phyloP scores from a whole-genome alignment of 805 yeast species.

The Ogataea paraovalis region DNA sequence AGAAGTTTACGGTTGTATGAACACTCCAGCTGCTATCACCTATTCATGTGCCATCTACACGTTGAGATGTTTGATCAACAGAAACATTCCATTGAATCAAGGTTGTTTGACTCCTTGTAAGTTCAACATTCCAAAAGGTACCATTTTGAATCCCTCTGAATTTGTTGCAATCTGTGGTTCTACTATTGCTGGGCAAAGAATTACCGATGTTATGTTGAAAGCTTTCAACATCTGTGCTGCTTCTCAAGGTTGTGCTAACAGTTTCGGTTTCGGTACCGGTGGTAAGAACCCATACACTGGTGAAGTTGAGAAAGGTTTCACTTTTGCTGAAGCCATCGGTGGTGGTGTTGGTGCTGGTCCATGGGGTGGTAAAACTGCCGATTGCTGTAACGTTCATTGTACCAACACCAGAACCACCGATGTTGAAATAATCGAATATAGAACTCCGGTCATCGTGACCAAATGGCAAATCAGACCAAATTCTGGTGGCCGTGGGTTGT shows the following conservation, averaged over 20 bases:
- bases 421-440: slow-evolving; percentile 47
- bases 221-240: slow-evolving; percentile 56
- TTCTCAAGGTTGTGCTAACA: slow-evolving; percentile 56
- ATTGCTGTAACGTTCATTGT: slow-evolving; percentile 49
- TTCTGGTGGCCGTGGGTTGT: slow-evolving; percentile 47
- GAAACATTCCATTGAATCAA: slow-evolving; percentile 52
- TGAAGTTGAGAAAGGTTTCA: slow-evolving; percentile 43
- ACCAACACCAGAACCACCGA: slow-evolving; percentile 55
- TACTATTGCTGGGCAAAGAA: slow-evolving; percentile 54
- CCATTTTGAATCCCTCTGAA: slow-evolving; percentile 37
- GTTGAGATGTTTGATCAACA: slow-evolving; percentile 45
- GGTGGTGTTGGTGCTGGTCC: slow-evolving; percentile 54
- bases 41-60: slow-evolving; percentile 52
- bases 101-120: slow-evolving; percentile 47
- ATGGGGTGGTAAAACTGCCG: slow-evolving; percentile 38
- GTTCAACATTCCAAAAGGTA: slow-evolving; percentile 31
- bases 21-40: slow-evolving; percentile 52
- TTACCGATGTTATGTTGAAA: slow-evolving; percentile 48
- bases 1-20: slow-evolving; percentile 49
- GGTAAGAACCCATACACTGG: slow-evolving; percentile 36
- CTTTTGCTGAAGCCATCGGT: slow-evolving; percentile 51
- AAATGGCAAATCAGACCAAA: slow-evolving; percentile 41
- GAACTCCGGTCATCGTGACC: slow-evolving; percentile 47
- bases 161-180: slow-evolving; percentile 52
- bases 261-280: slow-evolving; percentile 53